Percentiles rank a stretch among this genome's conserved stretches.
Conservation (phyloP, 1,139 yeast species). For the Geotrichum bryndzae region DNA sequence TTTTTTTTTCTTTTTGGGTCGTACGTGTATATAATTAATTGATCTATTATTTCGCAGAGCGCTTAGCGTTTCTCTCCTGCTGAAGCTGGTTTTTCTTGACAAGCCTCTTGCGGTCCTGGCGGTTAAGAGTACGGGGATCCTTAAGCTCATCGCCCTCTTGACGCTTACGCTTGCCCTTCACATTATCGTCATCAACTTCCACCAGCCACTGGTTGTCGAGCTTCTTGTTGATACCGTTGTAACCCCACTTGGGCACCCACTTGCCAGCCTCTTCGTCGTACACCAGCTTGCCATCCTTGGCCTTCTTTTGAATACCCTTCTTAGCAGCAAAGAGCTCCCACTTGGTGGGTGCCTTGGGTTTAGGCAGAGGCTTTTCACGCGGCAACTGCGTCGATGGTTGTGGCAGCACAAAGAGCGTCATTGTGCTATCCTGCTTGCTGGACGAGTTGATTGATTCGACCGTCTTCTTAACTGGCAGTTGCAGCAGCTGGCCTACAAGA, state of each 20-base stretch:
- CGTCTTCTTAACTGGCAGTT: conserved; percentile 81
- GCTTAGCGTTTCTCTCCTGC: conserved; percentile 64
- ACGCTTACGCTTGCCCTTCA: conserved; percentile 18
- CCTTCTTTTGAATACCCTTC: conserved; percentile 90
- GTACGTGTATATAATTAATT: not conserved
- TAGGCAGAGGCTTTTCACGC: conserved; percentile 92
- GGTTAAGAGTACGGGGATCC: conserved; percentile 76
- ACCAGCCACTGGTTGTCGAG: conserved; percentile 92
- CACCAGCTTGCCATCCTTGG: conserved; percentile 83
- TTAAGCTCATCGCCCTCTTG: conserved; percentile 53
- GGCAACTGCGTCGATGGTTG: conserved; percentile 80
- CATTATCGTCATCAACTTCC: conserved; percentile 63
- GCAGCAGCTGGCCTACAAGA: conserved; percentile 79
- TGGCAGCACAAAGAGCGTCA: conserved; percentile 81
- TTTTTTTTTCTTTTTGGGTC: not conserved
- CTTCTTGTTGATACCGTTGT: conserved; percentile 83
- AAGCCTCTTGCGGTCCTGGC: conserved; percentile 79
- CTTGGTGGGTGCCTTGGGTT: conserved; percentile 83
- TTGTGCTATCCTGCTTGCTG: conserved; percentile 60
- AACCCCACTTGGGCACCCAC: conserved; percentile 99
- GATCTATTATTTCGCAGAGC: conserved; percentile 22
- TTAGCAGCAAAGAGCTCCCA: conserved; percentile 96
- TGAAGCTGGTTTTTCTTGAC: conserved; percentile 82
- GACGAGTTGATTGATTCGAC: conserved; percentile 56
- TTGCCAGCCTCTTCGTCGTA: conserved; percentile 84